A percentile compares a stretch with the other conserved stretches of the same genome.
These are phyloP conservation scores for Apiospora rasikravindrae DNA, from an alignment of 2,329 filamentous ascomycete species.

Conservation along the genomic window DNA sequence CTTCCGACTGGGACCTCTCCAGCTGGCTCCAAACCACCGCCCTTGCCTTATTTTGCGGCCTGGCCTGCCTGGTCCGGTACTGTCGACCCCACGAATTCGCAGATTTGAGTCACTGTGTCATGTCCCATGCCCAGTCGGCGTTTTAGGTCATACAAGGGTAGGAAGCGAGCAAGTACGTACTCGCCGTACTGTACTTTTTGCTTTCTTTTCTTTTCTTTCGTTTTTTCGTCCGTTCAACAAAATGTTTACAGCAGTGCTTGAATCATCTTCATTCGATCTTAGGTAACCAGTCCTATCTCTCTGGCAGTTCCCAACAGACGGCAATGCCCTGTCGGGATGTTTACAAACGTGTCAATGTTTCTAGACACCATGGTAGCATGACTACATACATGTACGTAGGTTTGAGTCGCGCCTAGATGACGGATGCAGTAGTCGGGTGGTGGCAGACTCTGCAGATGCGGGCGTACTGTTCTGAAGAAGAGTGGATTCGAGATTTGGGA, in stretches of 20 bases:
- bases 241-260: background rate
- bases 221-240: background rate
- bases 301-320: background rate
- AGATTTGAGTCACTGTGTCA: slow-evolving; percentile 14
- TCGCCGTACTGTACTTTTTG: background rate
- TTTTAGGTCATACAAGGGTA: slow-evolving; percentile 16
- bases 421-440: slow-evolving; percentile 3
- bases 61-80: background rate
- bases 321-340: background rate
- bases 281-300: background rate
- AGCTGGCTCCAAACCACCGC: background rate
- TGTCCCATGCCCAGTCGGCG: slow-evolving; percentile 15
- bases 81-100: slow-evolving; percentile 9
- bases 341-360: background rate
- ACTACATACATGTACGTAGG: background rate
- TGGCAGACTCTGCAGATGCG: slow-evolving; percentile 12
- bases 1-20: background rate
- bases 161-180: background rate
- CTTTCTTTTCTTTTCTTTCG: background rate
- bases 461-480: background rate
- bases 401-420: background rate
- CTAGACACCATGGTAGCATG: background rate
- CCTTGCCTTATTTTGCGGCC: slow-evolving; percentile 15
- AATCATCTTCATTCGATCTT: background rate
- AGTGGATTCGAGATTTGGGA: slow-evolving; percentile 16